These are phyloP conservation scores for Globomyces pollinis-pini DNA, from an alignment of 192 early-diverging fungal genomes.

Conservation along the genomic window DNA sequence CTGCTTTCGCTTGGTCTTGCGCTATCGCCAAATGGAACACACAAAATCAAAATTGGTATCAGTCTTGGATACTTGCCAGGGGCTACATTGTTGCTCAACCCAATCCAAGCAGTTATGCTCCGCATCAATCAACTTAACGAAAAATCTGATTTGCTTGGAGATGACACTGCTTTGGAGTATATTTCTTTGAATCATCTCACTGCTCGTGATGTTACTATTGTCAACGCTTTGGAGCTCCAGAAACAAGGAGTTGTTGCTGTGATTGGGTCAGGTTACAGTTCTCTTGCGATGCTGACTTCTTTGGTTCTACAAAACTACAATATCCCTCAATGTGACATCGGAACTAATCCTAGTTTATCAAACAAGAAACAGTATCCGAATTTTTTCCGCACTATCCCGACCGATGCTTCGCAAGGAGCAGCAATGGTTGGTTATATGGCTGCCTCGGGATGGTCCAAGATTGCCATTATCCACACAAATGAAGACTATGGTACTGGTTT, in stretches of 20 bases:
- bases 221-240: too few species aligned
- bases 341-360: neutral
- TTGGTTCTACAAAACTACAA: neutral
- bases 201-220: too few species aligned
- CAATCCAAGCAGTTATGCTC: neutral
- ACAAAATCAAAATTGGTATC: neutral
- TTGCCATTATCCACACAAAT: constrained; percentile 4
- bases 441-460: neutral
- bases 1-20: neutral
- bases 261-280: neutral
- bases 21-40: neutral
- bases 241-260: too few species aligned
- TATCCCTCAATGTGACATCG: neutral
- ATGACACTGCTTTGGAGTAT: too few species aligned
- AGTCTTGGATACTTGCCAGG: neutral
- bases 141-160: too few species aligned
- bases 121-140: neutral
- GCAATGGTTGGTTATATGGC: constrained; percentile 16
- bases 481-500: constrained; percentile 14
- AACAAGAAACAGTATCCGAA: constrained; percentile 22
- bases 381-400: constrained; percentile 30
- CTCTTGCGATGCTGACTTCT: neutral
- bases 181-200: too few species aligned
- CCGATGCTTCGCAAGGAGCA: constrained; percentile 15
- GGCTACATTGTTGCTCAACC: neutral